Evolutionary conservation across 805 yeast species (phyloP).

Genomic region (Isabelozyma heimii): DNA sequence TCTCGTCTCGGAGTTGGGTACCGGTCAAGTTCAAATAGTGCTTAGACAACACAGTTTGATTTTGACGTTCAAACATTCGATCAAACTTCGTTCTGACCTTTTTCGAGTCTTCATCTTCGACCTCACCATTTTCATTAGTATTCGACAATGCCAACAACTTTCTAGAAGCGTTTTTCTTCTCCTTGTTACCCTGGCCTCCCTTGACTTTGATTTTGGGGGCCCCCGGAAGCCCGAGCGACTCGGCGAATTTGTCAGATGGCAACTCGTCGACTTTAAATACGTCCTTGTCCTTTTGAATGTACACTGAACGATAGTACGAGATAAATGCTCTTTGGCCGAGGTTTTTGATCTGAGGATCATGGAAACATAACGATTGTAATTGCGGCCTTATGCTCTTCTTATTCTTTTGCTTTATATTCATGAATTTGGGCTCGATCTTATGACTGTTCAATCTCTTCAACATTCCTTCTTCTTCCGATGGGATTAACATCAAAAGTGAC

Average conservation of each 20-base stretch:
- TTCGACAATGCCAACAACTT: conserved; percentile 57
- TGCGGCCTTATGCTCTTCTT: conserved; percentile 76
- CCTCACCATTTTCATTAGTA: conserved; percentile 57
- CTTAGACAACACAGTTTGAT: conserved; percentile 87
- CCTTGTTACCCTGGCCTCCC: conserved; percentile 56
- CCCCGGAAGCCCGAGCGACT: conserved; percentile 89
- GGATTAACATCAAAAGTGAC: conserved; percentile 78
- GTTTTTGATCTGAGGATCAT: conserved; percentile 88
- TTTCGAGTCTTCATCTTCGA: conserved; percentile 30
- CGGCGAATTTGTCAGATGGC: conserved; percentile 82
- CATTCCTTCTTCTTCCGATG: conserved; percentile 79
- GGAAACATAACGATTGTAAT: conserved; percentile 85
- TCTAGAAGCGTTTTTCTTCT: conserved; percentile 78
- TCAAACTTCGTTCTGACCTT: conserved; percentile 85
- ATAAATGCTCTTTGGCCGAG: conserved; percentile 95
- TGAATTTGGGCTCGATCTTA: conserved; percentile 66
- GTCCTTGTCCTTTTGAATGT: conserved; percentile 82
- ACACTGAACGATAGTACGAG: conserved; percentile 82
- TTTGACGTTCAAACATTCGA: conserved; percentile 91
- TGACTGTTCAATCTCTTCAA: conserved; percentile 57
- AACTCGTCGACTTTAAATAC: conserved; percentile 75
- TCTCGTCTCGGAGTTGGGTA: conserved; percentile 24
- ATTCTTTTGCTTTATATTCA: conserved; percentile 73
- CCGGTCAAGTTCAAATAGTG: conserved; percentile 78
- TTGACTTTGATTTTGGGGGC: conserved; percentile 87